Evolutionary conservation across 352 stramenopile species (phyloP).

Genomic region (Phytophthora pluvialis): DNA sequence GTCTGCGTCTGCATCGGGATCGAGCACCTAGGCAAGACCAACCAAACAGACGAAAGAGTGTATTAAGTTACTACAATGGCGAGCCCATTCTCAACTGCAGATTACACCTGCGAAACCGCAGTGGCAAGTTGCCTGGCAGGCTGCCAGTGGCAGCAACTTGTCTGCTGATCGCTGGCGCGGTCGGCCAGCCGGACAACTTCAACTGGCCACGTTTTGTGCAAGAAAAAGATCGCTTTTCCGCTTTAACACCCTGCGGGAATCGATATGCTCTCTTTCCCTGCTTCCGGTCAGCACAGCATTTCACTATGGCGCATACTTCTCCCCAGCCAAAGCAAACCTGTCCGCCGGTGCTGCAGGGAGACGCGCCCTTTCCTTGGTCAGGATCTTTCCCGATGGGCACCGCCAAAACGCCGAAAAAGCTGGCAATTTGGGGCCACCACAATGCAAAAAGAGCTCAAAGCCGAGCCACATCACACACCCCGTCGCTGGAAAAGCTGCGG

Average conservation of each 20-base stretch:
- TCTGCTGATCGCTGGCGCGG: too few relatives aligned
- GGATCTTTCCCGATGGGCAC: constrained; percentile 21
- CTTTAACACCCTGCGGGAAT: constrained; percentile 9
- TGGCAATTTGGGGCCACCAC: constrained; percentile 6
- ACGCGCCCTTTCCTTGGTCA: constrained; percentile 21
- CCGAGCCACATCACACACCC: constrained; percentile 10
- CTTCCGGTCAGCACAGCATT: background rate
- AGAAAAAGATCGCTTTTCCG: constrained; percentile 9
- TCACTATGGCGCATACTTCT: background rate
- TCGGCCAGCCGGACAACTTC: constrained; percentile 6
- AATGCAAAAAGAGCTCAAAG: constrained; percentile 24
- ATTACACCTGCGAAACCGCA: too few relatives aligned
- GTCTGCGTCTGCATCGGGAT: too few relatives aligned
- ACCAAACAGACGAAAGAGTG: too few relatives aligned
- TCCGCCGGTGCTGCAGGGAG: constrained; percentile 12
- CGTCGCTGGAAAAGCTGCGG: constrained; percentile 25
- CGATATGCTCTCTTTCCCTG: background rate
- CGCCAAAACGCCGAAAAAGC: background rate
- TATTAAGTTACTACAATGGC: too few relatives aligned
- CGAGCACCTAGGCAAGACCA: too few relatives aligned
- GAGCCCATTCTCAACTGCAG: too few relatives aligned
- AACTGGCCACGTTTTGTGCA: constrained; percentile 13
- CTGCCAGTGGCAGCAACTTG: too few relatives aligned
- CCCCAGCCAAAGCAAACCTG: background rate
- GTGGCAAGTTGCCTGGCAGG: too few relatives aligned